These are phyloP conservation scores for Westerdykella sp. DNA, from an alignment of 2,329 filamentous ascomycete genomes.

Conservation along the genomic window DNA sequence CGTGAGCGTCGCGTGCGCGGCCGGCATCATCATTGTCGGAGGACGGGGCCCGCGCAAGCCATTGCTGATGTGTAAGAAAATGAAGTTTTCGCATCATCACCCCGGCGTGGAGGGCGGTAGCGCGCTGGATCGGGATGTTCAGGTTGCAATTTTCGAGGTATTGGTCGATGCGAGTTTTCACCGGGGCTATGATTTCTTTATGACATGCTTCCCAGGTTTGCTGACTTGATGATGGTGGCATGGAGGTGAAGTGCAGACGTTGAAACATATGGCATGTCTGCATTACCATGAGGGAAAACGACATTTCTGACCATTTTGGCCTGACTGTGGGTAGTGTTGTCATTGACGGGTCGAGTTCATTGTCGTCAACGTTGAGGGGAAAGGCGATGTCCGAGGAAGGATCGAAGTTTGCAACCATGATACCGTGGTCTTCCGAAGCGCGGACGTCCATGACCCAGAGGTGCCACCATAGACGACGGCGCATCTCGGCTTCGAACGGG, in stretches of 20 bases:
- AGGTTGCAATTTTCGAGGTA: constrained; percentile 50
- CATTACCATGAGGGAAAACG: constrained; percentile 50
- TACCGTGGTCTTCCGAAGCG: constrained; percentile 56
- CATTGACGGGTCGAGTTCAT: constrained; percentile 47
- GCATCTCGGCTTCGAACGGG: constrained; percentile 57
- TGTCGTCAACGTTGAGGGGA: constrained; percentile 53
- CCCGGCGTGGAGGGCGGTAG: constrained; percentile 60
- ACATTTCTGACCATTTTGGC: constrained; percentile 53
- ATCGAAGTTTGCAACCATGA: constrained; percentile 52
- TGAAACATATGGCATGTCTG: constrained; percentile 47
- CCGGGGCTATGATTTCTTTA: constrained; percentile 45
- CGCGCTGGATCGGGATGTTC: constrained; percentile 58
- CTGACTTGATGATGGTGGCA: constrained; percentile 39
- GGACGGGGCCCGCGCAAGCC: constrained; percentile 36
- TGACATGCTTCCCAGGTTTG: constrained; percentile 45
- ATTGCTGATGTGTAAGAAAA: constrained; percentile 66
- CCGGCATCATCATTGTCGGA: constrained; percentile 47
- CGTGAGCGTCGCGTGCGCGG: constrained; percentile 13
- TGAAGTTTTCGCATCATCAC: constrained; percentile 74
- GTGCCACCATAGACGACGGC: constrained; percentile 56
- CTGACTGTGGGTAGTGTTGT: constrained; percentile 44
- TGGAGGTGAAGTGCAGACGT: constrained; percentile 36
- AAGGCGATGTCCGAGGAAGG: background rate
- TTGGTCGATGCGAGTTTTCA: constrained; percentile 43
- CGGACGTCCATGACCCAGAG: constrained; percentile 54